These are phyloP conservation scores for Millerozyma acaciae DNA, from an alignment of 805 yeast genomes.

Conservation along the genomic window DNA sequence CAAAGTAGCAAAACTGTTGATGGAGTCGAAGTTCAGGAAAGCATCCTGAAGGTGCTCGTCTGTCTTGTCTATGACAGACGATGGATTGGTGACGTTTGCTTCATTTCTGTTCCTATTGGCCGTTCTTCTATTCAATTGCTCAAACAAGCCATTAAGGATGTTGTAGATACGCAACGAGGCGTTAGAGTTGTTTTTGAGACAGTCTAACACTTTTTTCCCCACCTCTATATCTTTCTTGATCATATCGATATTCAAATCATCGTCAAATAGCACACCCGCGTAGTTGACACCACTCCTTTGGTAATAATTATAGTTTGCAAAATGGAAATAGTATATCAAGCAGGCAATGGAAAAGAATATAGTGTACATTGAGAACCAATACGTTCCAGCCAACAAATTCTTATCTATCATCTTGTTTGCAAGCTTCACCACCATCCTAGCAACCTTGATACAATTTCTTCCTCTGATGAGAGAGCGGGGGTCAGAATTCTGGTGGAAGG, in stretches of 20 bases:
- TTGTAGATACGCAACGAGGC: slow-evolving; percentile 80
- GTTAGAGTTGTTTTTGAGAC: slow-evolving; percentile 66
- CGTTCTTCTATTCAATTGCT: slow-evolving; percentile 70
- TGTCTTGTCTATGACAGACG: neutral
- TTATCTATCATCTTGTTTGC: slow-evolving; percentile 77
- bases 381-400: slow-evolving; percentile 73
- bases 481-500: slow-evolving; percentile 34
- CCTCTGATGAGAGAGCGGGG: slow-evolving; percentile 70
- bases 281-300: slow-evolving; percentile 31
- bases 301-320: slow-evolving; percentile 31
- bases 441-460: slow-evolving; percentile 77
- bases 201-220: slow-evolving; percentile 71
- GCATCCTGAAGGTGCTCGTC: slow-evolving; percentile 8
- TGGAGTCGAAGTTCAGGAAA: slow-evolving; percentile 6
- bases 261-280: slow-evolving; percentile 44
- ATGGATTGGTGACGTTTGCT: neutral
- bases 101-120: slow-evolving; percentile 31
- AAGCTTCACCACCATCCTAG: slow-evolving; percentile 74
- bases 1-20: slow-evolving; percentile 21
- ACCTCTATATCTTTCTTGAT: slow-evolving; percentile 74
- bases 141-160: slow-evolving; percentile 74
- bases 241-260: slow-evolving; percentile 49
- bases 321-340: slow-evolving; percentile 73
- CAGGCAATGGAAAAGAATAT: slow-evolving; percentile 87
- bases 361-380: slow-evolving; percentile 89